Conservation (phyloP, 176 grass and related monocot species). For the Oryza glumipatula region DNA sequence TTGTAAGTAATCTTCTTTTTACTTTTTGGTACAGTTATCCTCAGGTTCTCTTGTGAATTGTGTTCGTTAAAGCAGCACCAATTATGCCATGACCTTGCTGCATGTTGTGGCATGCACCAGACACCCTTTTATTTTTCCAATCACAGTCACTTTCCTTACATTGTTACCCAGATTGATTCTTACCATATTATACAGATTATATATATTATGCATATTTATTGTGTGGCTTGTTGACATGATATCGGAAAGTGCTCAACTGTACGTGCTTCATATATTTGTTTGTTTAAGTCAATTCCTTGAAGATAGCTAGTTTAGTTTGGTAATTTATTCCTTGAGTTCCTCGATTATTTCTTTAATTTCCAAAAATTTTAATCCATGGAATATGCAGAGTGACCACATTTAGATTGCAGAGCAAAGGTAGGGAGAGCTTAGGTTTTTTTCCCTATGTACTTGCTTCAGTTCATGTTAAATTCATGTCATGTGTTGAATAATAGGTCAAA, state of each 20-base stretch:
- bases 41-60: slow-evolving; percentile 14
- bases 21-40: not conserved
- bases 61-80: slow-evolving; percentile 16
- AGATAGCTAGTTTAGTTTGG: not conserved
- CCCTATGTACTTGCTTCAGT: not conserved
- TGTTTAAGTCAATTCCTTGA: not conserved
- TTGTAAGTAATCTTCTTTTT: slow-evolving; percentile 53
- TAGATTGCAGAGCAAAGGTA: not conserved
- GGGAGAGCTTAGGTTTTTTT: not conserved
- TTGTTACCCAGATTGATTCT: not conserved
- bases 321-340: not conserved
- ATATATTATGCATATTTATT: slow-evolving; percentile 7
- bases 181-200: slow-evolving; percentile 8
- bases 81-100: not conserved
- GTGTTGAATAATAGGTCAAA: not conserved
- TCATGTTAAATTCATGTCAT: slow-evolving; percentile 27
- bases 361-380: not conserved
- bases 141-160: slow-evolving; percentile 24
- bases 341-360: not conserved
- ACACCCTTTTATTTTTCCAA: not conserved
- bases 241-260: not conserved
- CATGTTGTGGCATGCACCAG: slow-evolving; percentile 26
- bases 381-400: not conserved
- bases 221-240: not conserved
- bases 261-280: slow-evolving; percentile 13